Base-by-base conservation (phyloP, 805 yeast species). In the Yarrowia sp. region DNA sequence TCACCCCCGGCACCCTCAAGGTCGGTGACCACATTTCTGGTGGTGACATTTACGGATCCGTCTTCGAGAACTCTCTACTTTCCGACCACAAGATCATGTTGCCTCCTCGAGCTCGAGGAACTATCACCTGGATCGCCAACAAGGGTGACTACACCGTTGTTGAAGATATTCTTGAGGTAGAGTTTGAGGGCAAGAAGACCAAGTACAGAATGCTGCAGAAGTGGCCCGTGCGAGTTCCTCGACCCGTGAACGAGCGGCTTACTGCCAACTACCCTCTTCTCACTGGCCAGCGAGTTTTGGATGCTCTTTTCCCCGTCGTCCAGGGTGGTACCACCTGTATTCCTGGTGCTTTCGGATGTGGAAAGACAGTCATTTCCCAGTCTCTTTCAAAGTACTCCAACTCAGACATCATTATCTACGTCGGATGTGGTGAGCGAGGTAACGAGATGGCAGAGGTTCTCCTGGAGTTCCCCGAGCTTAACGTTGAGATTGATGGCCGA, bases 271-370 rank as follows among this genome's bases (percentile, higher is more conserved):
- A 89, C 78, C 99, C 99, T 62, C 83, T 95, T 72, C 84, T 95
- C 73, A 95, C 99, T 17, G 99, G 99, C 74, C 99, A 95, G 83
- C 90, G 99, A 84, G 99, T 95, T 61, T 83, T 95, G 77, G 99
- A 95, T 79, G 88, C 99, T 35, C 84, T 95, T 69, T 95, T 95
- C 84, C 99, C 99, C 55, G 89, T 96, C 86, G 99, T 95, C 72
- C 99, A 95, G 83, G 99, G 99, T 81, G 99, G 99, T 82, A 95
- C 99, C 43, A 95, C 99, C 39, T 96, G 99, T 88, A 95, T 95
- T 77, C 99, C 99, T 53, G 99, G 99, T 80, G 99, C 99, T 69
- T 95, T 95, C 73, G 99, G 99, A 69, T 95, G 98, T 80, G 99
- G 99, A 79, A 95, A 92, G 77, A 93, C 99, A 11, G 99, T 93